Conservation (phyloP, 371 early-diverging fungal species). For the Dinochytrium kinnereticum region DNA sequence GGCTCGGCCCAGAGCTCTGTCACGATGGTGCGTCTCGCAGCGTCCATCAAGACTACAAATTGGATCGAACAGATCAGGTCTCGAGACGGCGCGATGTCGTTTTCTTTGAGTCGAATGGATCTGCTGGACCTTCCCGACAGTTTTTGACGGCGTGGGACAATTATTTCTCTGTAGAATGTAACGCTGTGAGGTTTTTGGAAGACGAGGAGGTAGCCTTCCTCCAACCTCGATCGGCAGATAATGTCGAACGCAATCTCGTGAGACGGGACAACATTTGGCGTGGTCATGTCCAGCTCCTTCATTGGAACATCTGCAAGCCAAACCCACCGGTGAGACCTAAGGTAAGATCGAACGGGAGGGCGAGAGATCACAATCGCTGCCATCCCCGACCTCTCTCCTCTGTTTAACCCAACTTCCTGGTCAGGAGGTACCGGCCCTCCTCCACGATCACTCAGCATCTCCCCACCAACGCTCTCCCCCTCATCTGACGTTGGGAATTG, state of each 20-base stretch:
- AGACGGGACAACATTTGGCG: constrained; percentile 47
- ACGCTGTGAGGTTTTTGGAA: constrained; percentile 56
- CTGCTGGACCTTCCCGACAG: constrained; percentile 4
- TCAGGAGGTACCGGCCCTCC: neutral
- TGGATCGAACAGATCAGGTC: constrained; percentile 55
- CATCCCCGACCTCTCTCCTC: constrained; percentile 2
- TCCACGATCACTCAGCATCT: neutral
- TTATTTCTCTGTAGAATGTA: constrained; percentile 70
- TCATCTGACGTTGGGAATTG: constrained; percentile 15
- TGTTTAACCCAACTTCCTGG: neutral
- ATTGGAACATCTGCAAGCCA: constrained; percentile 68
- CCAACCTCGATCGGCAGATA: constrained; percentile 63
- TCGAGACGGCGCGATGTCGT: neutral
- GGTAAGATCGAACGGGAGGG: constrained; percentile 61
- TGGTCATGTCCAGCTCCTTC: neutral
- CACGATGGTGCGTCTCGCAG: constrained; percentile 53
- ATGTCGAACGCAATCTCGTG: constrained; percentile 70
- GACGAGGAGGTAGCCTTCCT: constrained; percentile 66
- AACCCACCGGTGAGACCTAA: constrained; percentile 64
- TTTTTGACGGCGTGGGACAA: constrained; percentile 17
- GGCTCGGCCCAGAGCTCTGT: constrained; percentile 84
- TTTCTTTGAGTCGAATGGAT: neutral
- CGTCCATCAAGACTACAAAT: constrained; percentile 69
- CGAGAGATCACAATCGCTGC: constrained; percentile 8
- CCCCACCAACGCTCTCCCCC: constrained; percentile 7